Base-by-base conservation (phyloP, 2,329 filamentous ascomycete genomes). In the Talaromyces sp. region DNA sequence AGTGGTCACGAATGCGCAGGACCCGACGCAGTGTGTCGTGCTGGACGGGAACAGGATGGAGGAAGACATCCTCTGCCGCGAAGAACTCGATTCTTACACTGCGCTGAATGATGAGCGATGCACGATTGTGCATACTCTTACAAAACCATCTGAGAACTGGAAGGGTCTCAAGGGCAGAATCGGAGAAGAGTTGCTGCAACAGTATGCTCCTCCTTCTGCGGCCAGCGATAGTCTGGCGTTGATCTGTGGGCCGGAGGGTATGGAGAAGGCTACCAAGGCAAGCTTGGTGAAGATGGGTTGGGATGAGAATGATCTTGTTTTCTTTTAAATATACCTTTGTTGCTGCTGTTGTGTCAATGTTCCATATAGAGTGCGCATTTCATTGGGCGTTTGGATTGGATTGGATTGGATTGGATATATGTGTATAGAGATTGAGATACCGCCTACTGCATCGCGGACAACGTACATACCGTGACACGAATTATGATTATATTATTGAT, bases 11-110 rank as follows among this genome's bases (percentile, higher is more conserved):
- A 87, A 94, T 68, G 70, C 74, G 1, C 74, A 81, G 0, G 91
- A 94, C 72, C 69, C 76, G 8, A 95, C 91, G 0, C 79, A 76
- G 1, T 96, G 92, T 72, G 78, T 90, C 1, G 83, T 97, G 0
- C 80, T 97, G 0, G 84, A 96, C 72, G 92, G 92, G 0, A 97
- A 97, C 71, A 82, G 91, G 13, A 73, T 83, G 6, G 86, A 91
- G 62, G 88, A 90, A 68, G 93, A 97, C 74, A 96, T 97, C n/a
- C 81, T 97, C 0, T 93, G 91, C 73, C 86, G 84, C 67, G 78
- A 82, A 1, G 91, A 96, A 65, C 81, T 97, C 2, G 92, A 96
- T 72, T 73, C 66, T 0, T 83, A 93, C 71, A 84, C 83, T 0
- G 75, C 70, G 2, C 79, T 78, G 0, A 86, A 89, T 62, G 75